Evolutionary conservation across 2,329 filamentous ascomycete genomes (phyloP), one percentile per base, ranked within the genome.

Genomic region (Parafenestella ontariensis): DNA sequence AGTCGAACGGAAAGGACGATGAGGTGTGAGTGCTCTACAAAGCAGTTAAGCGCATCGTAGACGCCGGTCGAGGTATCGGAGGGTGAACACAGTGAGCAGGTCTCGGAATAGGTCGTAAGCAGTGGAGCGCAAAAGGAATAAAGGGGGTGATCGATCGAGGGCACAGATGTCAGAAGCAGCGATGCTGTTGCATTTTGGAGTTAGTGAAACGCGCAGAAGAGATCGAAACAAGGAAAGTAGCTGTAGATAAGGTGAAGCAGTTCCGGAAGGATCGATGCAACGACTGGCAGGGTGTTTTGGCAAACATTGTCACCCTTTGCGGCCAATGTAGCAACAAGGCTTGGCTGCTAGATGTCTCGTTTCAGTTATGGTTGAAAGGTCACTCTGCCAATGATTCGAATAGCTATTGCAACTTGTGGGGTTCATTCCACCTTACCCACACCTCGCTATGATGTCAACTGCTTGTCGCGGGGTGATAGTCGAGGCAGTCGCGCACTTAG

Each of bases 161-260:
- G 36, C 20, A 9, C 21, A 34, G 36, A 21, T 18, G 11, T 13
- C 15, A 10, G 3, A 13, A 13, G 18, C 18, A 17, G 46, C 48
- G 39, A 50, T 33, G 48, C 24, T 33, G 47, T 39, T 54, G 52
- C 39, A n/a, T n/a, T 23, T 26, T 49, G 50, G 40, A 37, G 44
- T 18, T 54, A 47, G 49, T 59, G 60, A 64, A 64, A 62, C 62
- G 53, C 49, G 36, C 52, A 52, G 28, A 33, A 49, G 40, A 44
- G 46, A 13, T 3, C n/a, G 41, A 20, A 18, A 11, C 28, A 36
- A 28, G 13, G 47, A 47, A 33, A 36, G 33, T 20, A 46, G 46
- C 42, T 26, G 41, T 21, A 10, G 21, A 42, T 37, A 40, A 46
- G n/a, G 29, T 33, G 46, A 45, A 43, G 56, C 41, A 51, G 29